Base-by-base conservation (phyloP, 768 basidiomycete species). In the Tylopilus balloui region DNA sequence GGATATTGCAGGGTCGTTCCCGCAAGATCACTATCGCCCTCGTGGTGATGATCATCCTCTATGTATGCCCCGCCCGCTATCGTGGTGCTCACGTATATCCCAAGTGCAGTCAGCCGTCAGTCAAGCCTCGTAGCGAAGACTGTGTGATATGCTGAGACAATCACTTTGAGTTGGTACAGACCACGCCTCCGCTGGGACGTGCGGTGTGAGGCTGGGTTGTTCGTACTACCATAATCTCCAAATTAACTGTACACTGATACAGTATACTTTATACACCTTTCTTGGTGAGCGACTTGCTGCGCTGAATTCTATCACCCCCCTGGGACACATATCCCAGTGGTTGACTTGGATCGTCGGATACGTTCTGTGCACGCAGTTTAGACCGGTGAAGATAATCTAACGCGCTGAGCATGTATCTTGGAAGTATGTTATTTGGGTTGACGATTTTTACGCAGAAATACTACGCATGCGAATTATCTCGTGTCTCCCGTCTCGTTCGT, bases 1-100 rank as follows among this genome's bases (percentile, higher is more conserved):
- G 48, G 48, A 29, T 49, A 36, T 17, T 49, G 19, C 20, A 31
- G 14, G 34, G 47, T 11, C 34, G 47, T 28, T 42, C 34, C n/a
- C 48, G 27, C 42, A 37, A 29, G 15, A 24, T 37, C 8, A 42
- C 41, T 27, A 23, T 37, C 25, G 20, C 25, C 9, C 34, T 49
- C n/a, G 19, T 2, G 6, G 34, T 6, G 13, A 13, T 29, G 28
- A 7, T 43, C 35, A 14, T 11, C 12, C 11, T 49, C 25, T 49
- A 43, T 43, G 1, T 21, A 19, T 42, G 20, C 13, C 38, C 24
- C 47, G 31, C 7, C 48, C 3, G 12, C 1, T 11, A 29, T 49
- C 27, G 35, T 42, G 19, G 13, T 23, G 42, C 7, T 43, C 6
- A n/a, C 13, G 13, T 37, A 37, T 24, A 23, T 37, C 12, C 8